Base-by-base conservation (phyloP, 1,284 basidiomycete genomes). In the Sporisorium exsertum region DNA sequence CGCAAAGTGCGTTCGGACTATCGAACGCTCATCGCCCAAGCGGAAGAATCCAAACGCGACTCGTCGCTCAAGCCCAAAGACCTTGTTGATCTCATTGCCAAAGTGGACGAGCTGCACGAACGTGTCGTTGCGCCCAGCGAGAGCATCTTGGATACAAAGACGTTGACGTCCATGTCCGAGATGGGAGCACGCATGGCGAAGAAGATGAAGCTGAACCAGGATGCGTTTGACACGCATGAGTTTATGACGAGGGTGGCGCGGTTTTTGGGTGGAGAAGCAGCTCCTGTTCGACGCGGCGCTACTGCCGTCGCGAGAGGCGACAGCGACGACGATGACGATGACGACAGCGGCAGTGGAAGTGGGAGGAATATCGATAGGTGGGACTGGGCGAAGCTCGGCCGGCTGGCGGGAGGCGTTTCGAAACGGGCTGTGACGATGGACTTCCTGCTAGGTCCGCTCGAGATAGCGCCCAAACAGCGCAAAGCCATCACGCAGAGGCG, bases 181-280 rank as follows among this genome's bases (percentile, higher is more conserved):
- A 80, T 80, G 64, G 80, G 79, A 2, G 77, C 77, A 5, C 62
- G 77, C 20, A 77, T 84, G 75, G 81, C 82, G 3, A 74, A 79
- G 24, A 79, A 72, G 29, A 78, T 84, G 67, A 82, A 82, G 58
- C 55, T 81, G 33, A 77, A 79, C 22, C 47, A 64, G 7, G 75
- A 78, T 35, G 81, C 75, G 1, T 85, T 85, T 57, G 81, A 83
- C 45, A 70, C 81, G 29, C 81, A 85, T 45, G 79, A 82, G 42
- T 83, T 76, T 50, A 52, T 85, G 46, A 40, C 59, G 5, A 47
- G 71, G 4, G 37, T 82, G 9, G 81, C 80, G 5, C 47, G 60
- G 29, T 79, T 68, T 46, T 49, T 82, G 8, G 82, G 79, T 13
- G 82, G 81, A 0, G 40, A 62, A 13, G 71, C 72, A 2, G 35